A percentile compares a stretch with the other conserved stretches of the same genome.
Evolutionary conservation across 2,329 filamentous ascomycete genomes (phyloP).

Genomic region (Teratosphaeria pseudoeucalypti): DNA sequence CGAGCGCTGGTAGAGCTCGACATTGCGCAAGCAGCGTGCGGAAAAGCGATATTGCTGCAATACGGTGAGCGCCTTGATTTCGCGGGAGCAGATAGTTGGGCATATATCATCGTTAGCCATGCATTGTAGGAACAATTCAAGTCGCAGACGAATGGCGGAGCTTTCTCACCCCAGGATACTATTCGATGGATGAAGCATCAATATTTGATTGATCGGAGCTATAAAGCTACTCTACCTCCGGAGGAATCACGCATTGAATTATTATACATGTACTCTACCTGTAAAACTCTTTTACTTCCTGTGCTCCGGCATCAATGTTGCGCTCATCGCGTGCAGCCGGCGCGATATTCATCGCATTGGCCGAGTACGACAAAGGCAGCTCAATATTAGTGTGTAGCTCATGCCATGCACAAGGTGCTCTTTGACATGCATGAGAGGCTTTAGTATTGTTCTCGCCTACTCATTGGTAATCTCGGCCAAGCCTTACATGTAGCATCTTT

Average conservation of each 20-base stretch:
- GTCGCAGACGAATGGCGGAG: neutral
- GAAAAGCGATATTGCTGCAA: constrained; percentile 60
- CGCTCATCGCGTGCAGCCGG: neutral
- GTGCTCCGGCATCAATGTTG: neutral
- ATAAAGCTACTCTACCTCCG: too few relatives aligned
- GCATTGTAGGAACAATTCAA: neutral
- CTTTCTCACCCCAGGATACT: neutral
- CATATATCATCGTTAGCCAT: constrained; percentile 11
- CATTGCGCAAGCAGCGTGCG: constrained; percentile 56
- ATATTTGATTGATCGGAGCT: neutral
- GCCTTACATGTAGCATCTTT: neutral
- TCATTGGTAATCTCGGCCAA: neutral
- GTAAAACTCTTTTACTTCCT: neutral
- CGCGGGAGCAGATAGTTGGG: constrained; percentile 31
- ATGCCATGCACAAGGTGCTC: neutral
- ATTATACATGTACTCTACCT: neutral
- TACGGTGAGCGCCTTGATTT: constrained; percentile 40
- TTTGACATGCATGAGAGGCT: neutral
- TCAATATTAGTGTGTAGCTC: neutral
- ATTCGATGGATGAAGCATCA: neutral
- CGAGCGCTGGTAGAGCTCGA: constrained; percentile 5
- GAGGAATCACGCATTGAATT: too few relatives aligned
- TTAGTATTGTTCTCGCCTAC: neutral
- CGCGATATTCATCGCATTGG: neutral
- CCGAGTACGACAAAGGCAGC: neutral